Conservation (phyloP, 768 basidiomycete genomes). For the Tephrocybe sp. region DNA sequence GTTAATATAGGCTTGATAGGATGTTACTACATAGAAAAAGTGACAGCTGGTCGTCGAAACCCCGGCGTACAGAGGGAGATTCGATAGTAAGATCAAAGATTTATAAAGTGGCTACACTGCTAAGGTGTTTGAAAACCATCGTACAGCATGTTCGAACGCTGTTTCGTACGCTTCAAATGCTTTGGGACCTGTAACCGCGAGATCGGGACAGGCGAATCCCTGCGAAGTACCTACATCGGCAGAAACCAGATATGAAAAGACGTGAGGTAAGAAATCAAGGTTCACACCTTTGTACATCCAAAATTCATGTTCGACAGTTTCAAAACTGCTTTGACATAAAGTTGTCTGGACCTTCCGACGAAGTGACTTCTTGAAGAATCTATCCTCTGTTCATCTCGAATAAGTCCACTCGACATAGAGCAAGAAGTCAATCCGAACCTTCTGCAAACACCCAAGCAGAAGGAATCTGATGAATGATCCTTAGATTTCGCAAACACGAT, state of each 20-base stretch:
- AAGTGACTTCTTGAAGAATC: slow-evolving; percentile 27
- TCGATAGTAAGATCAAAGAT: background rate
- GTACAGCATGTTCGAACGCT: slow-evolving; percentile 37
- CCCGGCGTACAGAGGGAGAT: no score
- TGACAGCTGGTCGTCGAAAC: no score
- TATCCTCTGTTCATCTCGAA: slow-evolving; percentile 29
- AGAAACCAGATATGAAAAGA: background rate
- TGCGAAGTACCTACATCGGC: slow-evolving; percentile 37
- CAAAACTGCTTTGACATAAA: slow-evolving; percentile 32
- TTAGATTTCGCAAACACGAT: no score
- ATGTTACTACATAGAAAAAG: no score
- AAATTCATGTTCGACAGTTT: slow-evolving; percentile 44
- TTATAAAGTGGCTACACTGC: slow-evolving; percentile 11
- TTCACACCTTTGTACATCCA: slow-evolving; percentile 38
- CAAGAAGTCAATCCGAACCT: slow-evolving; percentile 23
- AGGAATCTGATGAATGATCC: slow-evolving; percentile 20
- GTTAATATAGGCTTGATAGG: background rate
- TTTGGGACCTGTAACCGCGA: slow-evolving; percentile 34
- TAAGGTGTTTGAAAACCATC: slow-evolving; percentile 44
- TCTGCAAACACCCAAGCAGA: slow-evolving; percentile 39
- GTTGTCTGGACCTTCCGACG: slow-evolving; percentile 33
- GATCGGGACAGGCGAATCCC: slow-evolving; percentile 43
- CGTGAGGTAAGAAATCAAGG: background rate
- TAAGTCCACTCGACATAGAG: background rate
- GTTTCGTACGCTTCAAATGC: slow-evolving; percentile 33